Base-by-base conservation (phyloP, 495 filamentous ascomycete genomes). In the Lepraria neglecta region DNA sequence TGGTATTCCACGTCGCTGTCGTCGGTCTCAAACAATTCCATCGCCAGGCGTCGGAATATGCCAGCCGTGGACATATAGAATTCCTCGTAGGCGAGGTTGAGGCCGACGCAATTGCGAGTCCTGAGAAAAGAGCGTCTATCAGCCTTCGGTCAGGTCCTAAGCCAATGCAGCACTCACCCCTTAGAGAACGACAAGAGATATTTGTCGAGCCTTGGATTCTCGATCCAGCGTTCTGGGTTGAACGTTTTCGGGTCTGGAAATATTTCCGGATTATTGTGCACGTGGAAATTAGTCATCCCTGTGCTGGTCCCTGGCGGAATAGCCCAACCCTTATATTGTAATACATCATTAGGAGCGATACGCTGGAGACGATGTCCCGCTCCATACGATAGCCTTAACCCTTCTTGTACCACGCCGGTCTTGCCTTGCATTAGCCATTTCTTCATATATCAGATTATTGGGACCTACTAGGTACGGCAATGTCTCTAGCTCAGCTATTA, bases 311-410 rank as follows among this genome's bases (percentile, higher is more conserved):
- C 69, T 14, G 56, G 28, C 3, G 61, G 61, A 38, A 76, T 73
- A 2, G 46, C 43, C 55, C 62, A 72, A 3, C 40, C 35, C 24
- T 44, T 56, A 55, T 67, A 73, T 9, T 46, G 30, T 30, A 71
- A 35, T 38, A 70, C 67, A 24, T 65, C 59, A 28, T 76, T 66
- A 0, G 75, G 75, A 0, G 68, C 67, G 19, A 76, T 69, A 10
- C 76, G 73, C 17, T 71, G 67, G 10, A 74, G 66, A 1, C 74
- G 65, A 0, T 75, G 72, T 33, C 64, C 70, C 4, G 76, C 64
- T 2, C 67, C 77, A 6, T 73, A 70, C 70, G 42, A 75, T 66
- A 30, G 73, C 76, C 14, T 68, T 60, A 15, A 72, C 40, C 44
- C 44, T 46, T 46, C 44, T 19, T 46, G 44, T 46, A 46, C 21